A percentile compares a stretch with the other conserved stretches of the same genome.
phyloP scores from a whole-genome alignment of 495 filamentous ascomycete genomes.

The Bacidia rubella region DNA sequence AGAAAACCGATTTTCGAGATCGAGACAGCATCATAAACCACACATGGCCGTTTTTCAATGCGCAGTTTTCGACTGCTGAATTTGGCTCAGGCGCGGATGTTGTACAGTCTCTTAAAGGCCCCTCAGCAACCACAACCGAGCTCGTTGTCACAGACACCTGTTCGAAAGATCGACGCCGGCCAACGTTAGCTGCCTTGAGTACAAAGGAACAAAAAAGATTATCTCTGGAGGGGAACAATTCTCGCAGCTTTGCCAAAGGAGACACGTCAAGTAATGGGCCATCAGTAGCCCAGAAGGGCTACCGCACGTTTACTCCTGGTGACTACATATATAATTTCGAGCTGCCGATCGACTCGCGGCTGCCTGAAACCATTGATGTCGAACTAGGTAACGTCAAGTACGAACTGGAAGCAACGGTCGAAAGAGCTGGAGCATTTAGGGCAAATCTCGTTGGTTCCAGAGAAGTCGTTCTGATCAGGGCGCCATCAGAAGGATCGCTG shows the following conservation, averaged over 20 bases:
- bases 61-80: conserved; percentile 46
- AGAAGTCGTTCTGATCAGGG: conserved; percentile 76
- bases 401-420: conserved; percentile 75
- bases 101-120: conserved; percentile 34
- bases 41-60: conserved; percentile 73
- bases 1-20: conserved; percentile 71
- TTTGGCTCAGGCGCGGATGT: conserved; percentile 53
- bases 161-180: conserved; percentile 24
- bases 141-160: conserved; percentile 23
- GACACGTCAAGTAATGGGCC: conserved; percentile 45
- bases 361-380: conserved; percentile 83
- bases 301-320: conserved; percentile 77
- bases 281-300: conserved; percentile 70
- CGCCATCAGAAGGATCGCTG: conserved; percentile 80
- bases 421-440: conserved; percentile 84
- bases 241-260: conserved; percentile 75
- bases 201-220: conserved; percentile 46
- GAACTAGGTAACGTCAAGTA: conserved; percentile 83
- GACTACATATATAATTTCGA: conserved; percentile 94
- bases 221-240: conserved; percentile 66
- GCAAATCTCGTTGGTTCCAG: conserved; percentile 73
- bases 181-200: conserved; percentile 22
- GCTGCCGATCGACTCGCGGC: conserved; percentile 78
- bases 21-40: conserved; percentile 64
- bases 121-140: conserved; percentile 36